Percentiles rank a stretch among this genome's conserved stretches.
Conservation (phyloP, 495 filamentous ascomycete genomes). For the Cercophora newfieldiana region DNA sequence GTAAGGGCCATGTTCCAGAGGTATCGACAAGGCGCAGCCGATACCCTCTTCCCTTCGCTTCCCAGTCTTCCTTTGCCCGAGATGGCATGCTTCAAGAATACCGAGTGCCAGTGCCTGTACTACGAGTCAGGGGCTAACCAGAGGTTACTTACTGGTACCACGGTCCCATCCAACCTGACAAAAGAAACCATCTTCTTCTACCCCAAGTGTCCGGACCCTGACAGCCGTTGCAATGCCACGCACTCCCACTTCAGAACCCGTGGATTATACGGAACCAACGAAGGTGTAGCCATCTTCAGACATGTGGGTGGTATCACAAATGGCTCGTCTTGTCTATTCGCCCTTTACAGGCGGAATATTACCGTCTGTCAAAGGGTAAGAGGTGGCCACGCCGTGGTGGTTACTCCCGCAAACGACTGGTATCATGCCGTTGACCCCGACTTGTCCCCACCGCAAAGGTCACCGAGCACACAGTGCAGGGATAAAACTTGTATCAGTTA, state of each 20-base stretch:
- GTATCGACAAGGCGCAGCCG: slow-evolving; percentile 23
- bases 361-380: slow-evolving; percentile 11
- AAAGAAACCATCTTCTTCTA: slow-evolving; percentile 3
- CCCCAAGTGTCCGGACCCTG: neutral
- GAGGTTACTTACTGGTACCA: slow-evolving; percentile 2
- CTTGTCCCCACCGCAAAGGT: slow-evolving; percentile 12
- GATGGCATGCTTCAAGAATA: slow-evolving; percentile 23
- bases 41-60: slow-evolving; percentile 15
- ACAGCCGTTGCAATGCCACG: neutral
- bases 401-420: slow-evolving; percentile 23
- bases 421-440: slow-evolving; percentile 26
- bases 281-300: slow-evolving; percentile 5
- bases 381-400: neutral
- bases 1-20: slow-evolving; percentile 23
- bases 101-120: slow-evolving; percentile 18
- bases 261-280: neutral
- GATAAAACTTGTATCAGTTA: slow-evolving; percentile 18
- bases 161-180: slow-evolving; percentile 6
- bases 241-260: neutral
- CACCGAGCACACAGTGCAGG: slow-evolving; percentile 10
- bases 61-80: slow-evolving; percentile 18
- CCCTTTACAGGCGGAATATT: slow-evolving; percentile 19
- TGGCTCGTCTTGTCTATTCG: slow-evolving; percentile 2
- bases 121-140: slow-evolving; percentile 18
- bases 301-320: neutral